These are phyloP conservation scores for Colletotrichum eleusines DNA, from an alignment of 2,329 filamentous ascomycete genomes.

Conservation along the genomic window DNA sequence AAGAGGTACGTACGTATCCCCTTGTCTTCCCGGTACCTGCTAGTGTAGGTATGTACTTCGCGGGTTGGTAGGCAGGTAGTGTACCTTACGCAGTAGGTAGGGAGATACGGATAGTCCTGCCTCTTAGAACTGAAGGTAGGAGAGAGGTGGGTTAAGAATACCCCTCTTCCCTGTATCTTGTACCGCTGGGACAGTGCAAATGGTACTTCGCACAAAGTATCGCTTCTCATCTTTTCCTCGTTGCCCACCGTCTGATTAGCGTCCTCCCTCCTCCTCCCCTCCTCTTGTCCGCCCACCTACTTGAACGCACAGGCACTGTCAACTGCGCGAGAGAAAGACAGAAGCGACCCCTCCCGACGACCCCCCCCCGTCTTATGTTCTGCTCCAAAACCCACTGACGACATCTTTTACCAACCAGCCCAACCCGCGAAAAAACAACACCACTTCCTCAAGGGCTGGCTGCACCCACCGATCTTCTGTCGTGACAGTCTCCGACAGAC, in stretches of 20 bases:
- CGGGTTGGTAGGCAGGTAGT: too few species aligned
- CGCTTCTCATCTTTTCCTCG: not conserved
- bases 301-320: constrained; percentile 11
- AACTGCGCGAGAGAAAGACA: constrained; percentile 13
- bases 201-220: not conserved
- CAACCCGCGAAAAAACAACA: constrained; percentile 38
- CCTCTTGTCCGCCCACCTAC: constrained; percentile 10
- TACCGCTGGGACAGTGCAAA: too few species aligned
- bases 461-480: constrained; percentile 40
- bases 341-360: constrained; percentile 38
- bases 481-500: constrained; percentile 39
- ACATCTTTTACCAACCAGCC: constrained; percentile 39
- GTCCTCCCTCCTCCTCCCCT: not conserved
- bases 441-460: constrained; percentile 39
- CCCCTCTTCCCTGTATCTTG: not conserved
- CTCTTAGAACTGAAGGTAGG: constrained; percentile 2
- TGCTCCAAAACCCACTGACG: constrained; percentile 40
- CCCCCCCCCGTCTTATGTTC: constrained; percentile 23
- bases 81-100: too few species aligned
- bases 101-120: not conserved
- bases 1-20: constrained; percentile 9
- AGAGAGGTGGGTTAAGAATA: not conserved
- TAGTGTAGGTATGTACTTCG: too few species aligned
- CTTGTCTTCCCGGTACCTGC: not conserved
- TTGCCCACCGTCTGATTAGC: not conserved